phyloP scores from a whole-genome alignment of 169 alveolate species.

The Toxoplasma gondii region DNA sequence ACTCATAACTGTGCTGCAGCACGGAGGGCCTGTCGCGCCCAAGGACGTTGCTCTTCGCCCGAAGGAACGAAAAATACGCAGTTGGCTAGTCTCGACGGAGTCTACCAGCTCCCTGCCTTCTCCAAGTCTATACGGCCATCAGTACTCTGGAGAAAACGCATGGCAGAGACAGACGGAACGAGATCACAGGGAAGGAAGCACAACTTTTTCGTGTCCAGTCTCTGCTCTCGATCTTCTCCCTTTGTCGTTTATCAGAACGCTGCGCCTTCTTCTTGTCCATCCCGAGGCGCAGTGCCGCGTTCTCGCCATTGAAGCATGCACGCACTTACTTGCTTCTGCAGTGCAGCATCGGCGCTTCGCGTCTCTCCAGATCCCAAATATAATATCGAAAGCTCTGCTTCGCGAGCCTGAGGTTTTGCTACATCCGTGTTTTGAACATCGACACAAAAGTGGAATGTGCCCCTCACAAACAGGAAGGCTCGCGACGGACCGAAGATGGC shows the following conservation, averaged over 20 bases:
- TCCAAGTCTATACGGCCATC: too few relatives aligned
- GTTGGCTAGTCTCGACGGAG: background rate
- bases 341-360: slow-evolving; percentile 11
- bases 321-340: background rate
- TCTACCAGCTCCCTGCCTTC: background rate
- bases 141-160: too few relatives aligned
- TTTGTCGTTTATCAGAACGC: background rate
- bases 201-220: background rate
- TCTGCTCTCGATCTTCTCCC: slow-evolving; percentile 9
- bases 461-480: background rate
- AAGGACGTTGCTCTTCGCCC: background rate
- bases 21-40: background rate
- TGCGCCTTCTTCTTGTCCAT: background rate
- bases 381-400: background rate
- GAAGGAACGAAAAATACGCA: background rate
- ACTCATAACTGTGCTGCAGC: background rate
- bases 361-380: background rate
- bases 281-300: background rate
- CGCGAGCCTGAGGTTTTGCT: background rate
- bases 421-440: background rate
- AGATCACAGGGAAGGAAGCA: too few relatives aligned
- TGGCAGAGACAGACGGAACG: too few relatives aligned
- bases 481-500: background rate
- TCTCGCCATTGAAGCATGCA: background rate
- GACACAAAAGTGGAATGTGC: background rate